A percentile compares a stretch with the other conserved stretches of the same genome.
Evolutionary conservation across 192 early-diverging fungal species (phyloP).

Genomic region (Chytriomyces confervae): DNA sequence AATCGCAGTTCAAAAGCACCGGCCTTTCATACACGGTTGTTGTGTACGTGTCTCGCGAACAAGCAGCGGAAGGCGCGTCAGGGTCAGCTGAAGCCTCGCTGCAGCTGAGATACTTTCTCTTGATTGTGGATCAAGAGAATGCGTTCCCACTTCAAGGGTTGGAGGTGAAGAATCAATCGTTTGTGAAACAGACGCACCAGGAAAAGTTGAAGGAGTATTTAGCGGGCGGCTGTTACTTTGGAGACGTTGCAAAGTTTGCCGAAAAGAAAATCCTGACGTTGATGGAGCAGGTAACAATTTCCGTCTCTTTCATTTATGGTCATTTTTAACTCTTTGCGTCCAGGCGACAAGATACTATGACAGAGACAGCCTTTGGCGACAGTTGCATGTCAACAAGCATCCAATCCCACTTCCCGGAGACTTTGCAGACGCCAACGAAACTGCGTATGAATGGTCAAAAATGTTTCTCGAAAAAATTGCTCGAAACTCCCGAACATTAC

Average conservation of each 20-base stretch:
- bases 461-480: constrained; percentile 61
- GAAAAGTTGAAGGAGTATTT: constrained; percentile 55
- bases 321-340: background rate
- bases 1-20: constrained; percentile 31
- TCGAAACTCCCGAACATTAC: constrained; percentile 47
- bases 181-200: constrained; percentile 36
- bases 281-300: constrained; percentile 48
- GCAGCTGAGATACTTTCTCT: constrained; percentile 45
- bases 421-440: constrained; percentile 30
- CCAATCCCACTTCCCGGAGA: background rate
- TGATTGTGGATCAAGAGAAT: constrained; percentile 47
- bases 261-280: constrained; percentile 50
- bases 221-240: constrained; percentile 54
- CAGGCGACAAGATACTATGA: constrained; percentile 55
- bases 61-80: background rate
- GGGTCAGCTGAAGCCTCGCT: constrained; percentile 3
- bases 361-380: constrained; percentile 57
- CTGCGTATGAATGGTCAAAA: constrained; percentile 55
- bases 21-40: constrained; percentile 51
- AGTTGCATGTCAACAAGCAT: constrained; percentile 40
- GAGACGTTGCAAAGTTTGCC: constrained; percentile 54
- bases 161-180: constrained; percentile 26
- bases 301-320: background rate
- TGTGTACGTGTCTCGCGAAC: constrained; percentile 36
- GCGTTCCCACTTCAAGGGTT: constrained; percentile 40